Conservation (phyloP, 1,284 basidiomycete species). For the Amylostereum areolatum region DNA sequence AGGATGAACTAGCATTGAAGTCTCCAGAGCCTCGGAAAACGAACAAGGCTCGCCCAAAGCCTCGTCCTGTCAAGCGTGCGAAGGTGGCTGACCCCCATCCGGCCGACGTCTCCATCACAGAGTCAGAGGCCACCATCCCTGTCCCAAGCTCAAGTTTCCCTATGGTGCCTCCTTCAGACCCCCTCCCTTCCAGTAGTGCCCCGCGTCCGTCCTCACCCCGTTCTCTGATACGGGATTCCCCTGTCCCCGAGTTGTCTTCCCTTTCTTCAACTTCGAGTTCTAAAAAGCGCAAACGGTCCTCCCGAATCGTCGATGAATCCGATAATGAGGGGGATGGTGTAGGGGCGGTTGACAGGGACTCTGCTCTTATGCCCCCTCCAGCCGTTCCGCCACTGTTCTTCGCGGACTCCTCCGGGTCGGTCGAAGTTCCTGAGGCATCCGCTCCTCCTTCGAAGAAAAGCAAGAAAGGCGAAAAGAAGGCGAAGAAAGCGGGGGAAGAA, state of each 20-base stretch:
- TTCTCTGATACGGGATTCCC: too few species aligned
- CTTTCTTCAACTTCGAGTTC: too few species aligned
- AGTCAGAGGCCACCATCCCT: constrained; percentile 22
- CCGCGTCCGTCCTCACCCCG: too few species aligned
- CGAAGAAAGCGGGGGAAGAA: constrained; percentile 10
- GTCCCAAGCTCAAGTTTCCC: constrained; percentile 22
- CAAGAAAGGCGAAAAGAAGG: constrained; percentile 13
- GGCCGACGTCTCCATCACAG: constrained; percentile 5
- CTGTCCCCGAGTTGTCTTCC: too few species aligned
- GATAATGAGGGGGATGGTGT: too few species aligned
- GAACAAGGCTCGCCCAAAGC: constrained; percentile 5
- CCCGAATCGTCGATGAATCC: too few species aligned
- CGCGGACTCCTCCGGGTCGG: constrained; percentile 12
- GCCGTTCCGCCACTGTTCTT: constrained; percentile 14
- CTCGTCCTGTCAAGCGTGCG: constrained; percentile 10
- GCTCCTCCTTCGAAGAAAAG: constrained; percentile 13
- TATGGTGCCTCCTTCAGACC: too few species aligned
- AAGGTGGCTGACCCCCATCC: constrained; percentile 10
- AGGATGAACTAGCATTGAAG: constrained; percentile 26
- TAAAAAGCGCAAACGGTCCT: too few species aligned
- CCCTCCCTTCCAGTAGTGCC: too few species aligned
- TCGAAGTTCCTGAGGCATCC: neutral
- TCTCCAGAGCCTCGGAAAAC: constrained; percentile 13
- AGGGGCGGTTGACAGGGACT: too few species aligned
- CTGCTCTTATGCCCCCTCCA: constrained; percentile 7